Conservation (phyloP, 2,329 filamentous ascomycete species). For the Alternaria gansuensis region DNA sequence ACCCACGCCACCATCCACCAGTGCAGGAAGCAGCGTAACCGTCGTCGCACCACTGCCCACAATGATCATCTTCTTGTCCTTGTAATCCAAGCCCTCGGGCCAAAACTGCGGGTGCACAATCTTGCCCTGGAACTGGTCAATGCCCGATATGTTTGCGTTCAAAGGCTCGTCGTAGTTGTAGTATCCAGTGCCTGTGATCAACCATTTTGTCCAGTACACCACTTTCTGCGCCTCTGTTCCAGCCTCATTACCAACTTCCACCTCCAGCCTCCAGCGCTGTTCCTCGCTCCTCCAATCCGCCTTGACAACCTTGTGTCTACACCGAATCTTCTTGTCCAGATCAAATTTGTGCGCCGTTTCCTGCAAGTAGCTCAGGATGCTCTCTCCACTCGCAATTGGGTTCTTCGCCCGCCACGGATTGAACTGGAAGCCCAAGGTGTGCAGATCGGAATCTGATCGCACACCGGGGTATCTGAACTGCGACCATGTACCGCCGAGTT, state of each 20-base stretch:
- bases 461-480: constrained; percentile 80
- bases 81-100: constrained; percentile 73
- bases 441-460: constrained; percentile 60
- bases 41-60: constrained; percentile 83
- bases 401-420: constrained; percentile 68
- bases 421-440: constrained; percentile 70
- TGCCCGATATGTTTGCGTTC: constrained; percentile 69
- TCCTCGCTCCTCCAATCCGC: constrained; percentile 59
- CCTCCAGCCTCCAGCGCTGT: constrained; percentile 59
- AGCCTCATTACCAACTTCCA: constrained; percentile 33
- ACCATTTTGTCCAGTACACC: constrained; percentile 57
- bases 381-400: constrained; percentile 57
- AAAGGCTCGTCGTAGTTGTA: constrained; percentile 75
- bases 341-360: constrained; percentile 56
- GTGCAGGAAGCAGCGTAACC: constrained; percentile 75
- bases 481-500: constrained; percentile 80
- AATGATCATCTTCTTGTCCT: constrained; percentile 72
- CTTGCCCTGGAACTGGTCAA: constrained; percentile 70
- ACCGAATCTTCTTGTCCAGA: constrained; percentile 59
- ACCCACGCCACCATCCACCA: constrained; percentile 69
- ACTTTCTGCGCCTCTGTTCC: constrained; percentile 48
- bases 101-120: constrained; percentile 79
- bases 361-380: constrained; percentile 57
- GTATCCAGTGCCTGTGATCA: constrained; percentile 73
- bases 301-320: constrained; percentile 53